Base-by-base conservation (phyloP, 257 asterid species). In the Jacaranda copaia region DNA sequence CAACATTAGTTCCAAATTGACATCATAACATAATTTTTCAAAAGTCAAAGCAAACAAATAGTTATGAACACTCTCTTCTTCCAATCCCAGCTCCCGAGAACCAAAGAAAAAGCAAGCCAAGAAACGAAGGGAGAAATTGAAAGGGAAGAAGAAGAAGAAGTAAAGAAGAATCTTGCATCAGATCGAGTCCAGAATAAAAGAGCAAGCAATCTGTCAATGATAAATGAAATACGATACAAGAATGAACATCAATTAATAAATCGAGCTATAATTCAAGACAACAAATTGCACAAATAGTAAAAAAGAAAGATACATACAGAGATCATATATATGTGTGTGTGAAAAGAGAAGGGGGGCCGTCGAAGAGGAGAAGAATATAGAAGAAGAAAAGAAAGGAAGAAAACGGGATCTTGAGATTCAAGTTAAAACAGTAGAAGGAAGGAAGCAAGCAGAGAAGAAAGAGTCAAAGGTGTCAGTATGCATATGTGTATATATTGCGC, bases 381-480 rank as follows among this genome's bases (percentile, higher is more conserved):
- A 48, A 64, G 43, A 66, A 40, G 48, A 52, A 65, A 52, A 14
- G 76, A 15, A 16, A 18, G 43, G 43, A 42, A 60, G 38, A 59
- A 75, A 48, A 73, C 35, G 35, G 72, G 85, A 79, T 72, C 81
- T 80, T 66, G 81, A 72, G 38, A 48, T 38, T 16, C 55, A 59
- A 61, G 74, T 8, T 52, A 57, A 81, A 40, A 1, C 75, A 62
- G 67, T 49, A 74, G 60, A 75, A 19, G 77, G 20, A 72, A 68
- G 32, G 60, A 66, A 68, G 70, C 8, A 43, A 67, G 77, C 80
- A 5, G 76, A 64, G 72, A 49, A 66, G 76, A 63, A 67, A 74
- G 81, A 64, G 88, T 79, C 83, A 81, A 81, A 85, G 69, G 72
- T 70, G 14, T 48, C 43, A 39, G 76, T 36, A 48, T 25, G 32